phyloP scores from a whole-genome alignment of 2,329 filamentous ascomycete genomes.

The Verticillium longisporum region DNA sequence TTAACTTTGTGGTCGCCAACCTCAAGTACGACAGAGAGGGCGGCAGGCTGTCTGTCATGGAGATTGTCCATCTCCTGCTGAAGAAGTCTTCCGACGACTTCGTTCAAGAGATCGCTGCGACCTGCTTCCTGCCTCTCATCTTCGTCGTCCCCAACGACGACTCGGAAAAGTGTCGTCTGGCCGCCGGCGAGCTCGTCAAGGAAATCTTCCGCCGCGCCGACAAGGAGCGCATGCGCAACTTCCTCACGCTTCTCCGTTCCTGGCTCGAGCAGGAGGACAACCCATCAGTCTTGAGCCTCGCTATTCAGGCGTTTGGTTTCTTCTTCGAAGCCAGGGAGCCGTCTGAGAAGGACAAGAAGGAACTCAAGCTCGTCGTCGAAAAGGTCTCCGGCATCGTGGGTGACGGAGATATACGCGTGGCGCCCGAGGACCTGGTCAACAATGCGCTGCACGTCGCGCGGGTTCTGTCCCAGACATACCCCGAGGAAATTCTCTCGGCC shows the following conservation, averaged over 20 bases:
- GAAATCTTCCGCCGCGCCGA: slow-evolving; percentile 75
- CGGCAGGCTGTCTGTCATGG: slow-evolving; percentile 87
- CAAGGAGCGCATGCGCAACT: slow-evolving; percentile 61
- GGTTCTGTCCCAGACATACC: slow-evolving; percentile 60
- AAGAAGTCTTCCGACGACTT: slow-evolving; percentile 77
- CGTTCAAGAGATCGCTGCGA: slow-evolving; percentile 72
- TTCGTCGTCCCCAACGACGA: slow-evolving; percentile 86
- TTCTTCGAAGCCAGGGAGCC: slow-evolving; percentile 68
- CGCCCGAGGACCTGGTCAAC: slow-evolving; percentile 67
- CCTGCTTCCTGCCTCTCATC: slow-evolving; percentile 80
- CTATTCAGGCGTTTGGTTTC: slow-evolving; percentile 73
- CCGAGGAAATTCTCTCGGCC: slow-evolving; percentile 54
- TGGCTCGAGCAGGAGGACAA: slow-evolving; percentile 77
- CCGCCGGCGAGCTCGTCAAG: slow-evolving; percentile 73
- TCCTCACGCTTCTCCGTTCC: slow-evolving; percentile 61
- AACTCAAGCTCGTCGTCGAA: slow-evolving; percentile 56
- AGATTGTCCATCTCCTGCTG: slow-evolving; percentile 79
- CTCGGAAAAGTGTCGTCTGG: slow-evolving; percentile 74
- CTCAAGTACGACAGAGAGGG: slow-evolving; percentile 84
- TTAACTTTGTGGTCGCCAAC: slow-evolving; percentile 84
- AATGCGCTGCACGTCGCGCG: slow-evolving; percentile 64
- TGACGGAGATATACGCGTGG: slow-evolving; percentile 43
- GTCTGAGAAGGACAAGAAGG: slow-evolving; percentile 55
- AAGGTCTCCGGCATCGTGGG: slow-evolving; percentile 47
- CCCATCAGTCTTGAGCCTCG: slow-evolving; percentile 61